phyloP scores from a whole-genome alignment of 768 basidiomycete genomes.

The Pleurotus platypus region DNA sequence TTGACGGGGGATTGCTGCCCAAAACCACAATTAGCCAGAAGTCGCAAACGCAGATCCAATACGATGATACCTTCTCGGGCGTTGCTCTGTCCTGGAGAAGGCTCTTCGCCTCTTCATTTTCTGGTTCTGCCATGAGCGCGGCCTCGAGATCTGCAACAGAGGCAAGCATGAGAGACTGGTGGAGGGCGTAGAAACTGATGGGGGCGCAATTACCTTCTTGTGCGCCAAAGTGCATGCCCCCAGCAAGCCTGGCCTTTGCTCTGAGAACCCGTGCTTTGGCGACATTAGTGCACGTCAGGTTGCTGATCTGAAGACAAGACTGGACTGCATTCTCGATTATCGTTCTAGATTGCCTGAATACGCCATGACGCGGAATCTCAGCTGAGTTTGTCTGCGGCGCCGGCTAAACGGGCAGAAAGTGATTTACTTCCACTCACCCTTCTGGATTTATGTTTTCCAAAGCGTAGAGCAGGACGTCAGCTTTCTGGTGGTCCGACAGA shows the following conservation, averaged over 20 bases:
- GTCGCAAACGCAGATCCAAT: not conserved
- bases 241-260: conserved; percentile 61
- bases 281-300: conserved; percentile 44
- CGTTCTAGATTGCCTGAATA: conserved; percentile 48
- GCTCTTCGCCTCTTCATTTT: conserved; percentile 64
- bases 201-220: conserved; percentile 50
- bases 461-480: conserved; percentile 72
- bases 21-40: not conserved
- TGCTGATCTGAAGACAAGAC: conserved; percentile 59
- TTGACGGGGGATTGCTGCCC: conserved; percentile 16
- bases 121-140: conserved; percentile 59
- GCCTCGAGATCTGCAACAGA: conserved; percentile 56
- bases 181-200: not conserved
- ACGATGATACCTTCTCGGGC: conserved; percentile 49
- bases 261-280: conserved; percentile 63
- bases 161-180: not conserved
- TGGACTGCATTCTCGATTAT: conserved; percentile 74
- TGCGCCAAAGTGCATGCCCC: conserved; percentile 56
- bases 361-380: conserved; percentile 3
- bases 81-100: conserved; percentile 54
- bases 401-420: conserved; percentile 9
- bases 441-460: conserved; percentile 77
- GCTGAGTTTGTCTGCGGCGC: conserved; percentile 6
- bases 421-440: conserved; percentile 37
- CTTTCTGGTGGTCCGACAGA: conserved; percentile 64